phyloP scores from a whole-genome alignment of 2,329 filamentous ascomycete genomes.

The Ascochyta lentis region DNA sequence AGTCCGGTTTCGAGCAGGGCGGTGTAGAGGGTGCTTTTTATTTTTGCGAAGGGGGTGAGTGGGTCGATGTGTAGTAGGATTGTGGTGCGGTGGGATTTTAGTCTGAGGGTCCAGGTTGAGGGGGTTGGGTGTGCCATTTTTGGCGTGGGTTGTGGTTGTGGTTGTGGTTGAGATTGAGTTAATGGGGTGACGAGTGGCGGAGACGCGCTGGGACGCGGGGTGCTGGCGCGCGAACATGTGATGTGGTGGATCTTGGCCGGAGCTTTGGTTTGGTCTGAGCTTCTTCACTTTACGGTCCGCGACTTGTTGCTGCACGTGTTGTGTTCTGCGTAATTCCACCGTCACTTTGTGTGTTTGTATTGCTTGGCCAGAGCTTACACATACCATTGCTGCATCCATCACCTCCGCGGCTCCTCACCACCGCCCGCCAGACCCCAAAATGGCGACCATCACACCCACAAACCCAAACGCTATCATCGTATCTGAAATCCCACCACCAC shows the following conservation, averaged over 20 bases:
- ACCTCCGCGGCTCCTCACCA: slow-evolving; percentile 7
- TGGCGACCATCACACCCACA: slow-evolving; percentile 16
- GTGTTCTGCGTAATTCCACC: background rate
- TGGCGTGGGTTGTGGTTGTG: background rate
- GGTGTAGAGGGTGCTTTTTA: slow-evolving; percentile 52
- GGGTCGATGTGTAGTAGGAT: slow-evolving; percentile 56
- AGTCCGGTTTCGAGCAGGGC: slow-evolving; percentile 51
- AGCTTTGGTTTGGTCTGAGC: slow-evolving; percentile 14
- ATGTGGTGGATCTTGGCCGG: slow-evolving; percentile 30
- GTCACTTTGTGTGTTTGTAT: background rate
- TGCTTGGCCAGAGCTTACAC: background rate
- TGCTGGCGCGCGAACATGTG: slow-evolving; percentile 14
- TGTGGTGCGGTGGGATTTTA: slow-evolving; percentile 56
- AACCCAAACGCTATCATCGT: slow-evolving; percentile 7
- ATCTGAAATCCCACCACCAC: slow-evolving; percentile 5
- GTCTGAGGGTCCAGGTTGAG: slow-evolving; percentile 52
- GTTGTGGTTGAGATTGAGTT: background rate
- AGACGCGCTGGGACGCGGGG: slow-evolving; percentile 16
- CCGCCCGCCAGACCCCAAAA: slow-evolving; percentile 9
- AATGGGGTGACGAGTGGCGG: background rate
- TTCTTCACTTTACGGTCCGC: background rate
- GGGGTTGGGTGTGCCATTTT: slow-evolving; percentile 35
- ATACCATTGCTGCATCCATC: background rate
- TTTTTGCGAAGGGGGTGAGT: slow-evolving; percentile 47
- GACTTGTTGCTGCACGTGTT: background rate